Evolutionary conservation across 345 rosid species (phyloP), one percentile per base, ranked within the genome.

Genomic region (Eucalyptus albens): DNA sequence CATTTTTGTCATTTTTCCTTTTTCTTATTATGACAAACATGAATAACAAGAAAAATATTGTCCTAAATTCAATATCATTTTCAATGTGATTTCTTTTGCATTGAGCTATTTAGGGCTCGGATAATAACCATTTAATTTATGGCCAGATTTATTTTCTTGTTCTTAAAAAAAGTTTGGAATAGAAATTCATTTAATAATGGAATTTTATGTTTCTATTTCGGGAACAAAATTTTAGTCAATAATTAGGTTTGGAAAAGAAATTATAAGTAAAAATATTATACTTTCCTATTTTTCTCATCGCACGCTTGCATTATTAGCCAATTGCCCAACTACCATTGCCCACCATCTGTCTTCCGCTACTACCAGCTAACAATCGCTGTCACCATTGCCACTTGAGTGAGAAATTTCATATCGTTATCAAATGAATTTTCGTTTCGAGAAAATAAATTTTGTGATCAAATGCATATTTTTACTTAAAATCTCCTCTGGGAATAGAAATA

Each of bases 361-460:
- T 53, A 17, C 3, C 21, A 53, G 24, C 2, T 19, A 1, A 53
- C 56, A 53, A 1, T 53, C 0, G 5, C 11, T 0, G 11, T 0
- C 11, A 53, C 26, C 5, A 53, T 53, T 53, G 11, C 5, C 0
- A 0, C 11, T 53, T 2, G 1, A 19, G 59, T 0, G 5, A 53
- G 1, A 53, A 53, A 53, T 21, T 53, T 21, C 5, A 0, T 21
- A 5, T 53, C 0, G 0, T 21, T 53, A 21, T 53, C 1, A 8
- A 53, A 21, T 0, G 2, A 53, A 4, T 21, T 8, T 53, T 53
- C 11, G 0, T 53, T 53, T 0, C 1, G 0, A 0, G 1, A 19
- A 53, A 8, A 19, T 19, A 19, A 51, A 53, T 19, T 53, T 53
- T 53, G 56, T 19, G 56, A 19, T 53, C 56, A 53, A 53, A 53